Base-by-base conservation (phyloP, 202 grass and related monocot genomes). In the Eragrostis tef region DNA sequence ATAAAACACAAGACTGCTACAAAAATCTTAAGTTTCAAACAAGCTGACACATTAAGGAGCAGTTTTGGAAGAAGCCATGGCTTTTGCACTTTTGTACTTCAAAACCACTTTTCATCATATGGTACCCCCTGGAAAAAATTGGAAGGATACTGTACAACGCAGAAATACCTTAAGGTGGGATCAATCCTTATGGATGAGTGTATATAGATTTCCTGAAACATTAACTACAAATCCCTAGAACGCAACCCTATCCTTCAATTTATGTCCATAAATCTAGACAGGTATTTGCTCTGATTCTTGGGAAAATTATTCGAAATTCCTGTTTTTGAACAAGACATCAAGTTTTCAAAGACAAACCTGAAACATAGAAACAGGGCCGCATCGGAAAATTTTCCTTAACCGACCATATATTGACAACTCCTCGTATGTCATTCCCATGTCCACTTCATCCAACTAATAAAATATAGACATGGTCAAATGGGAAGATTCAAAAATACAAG, bases 361-460 rank as follows among this genome's bases (percentile, higher is more conserved):
- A 84, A 93, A 98, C 95, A 98, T 95, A 31, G 92, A 89, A 75
- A 98, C 90, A 83, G 95, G 95, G 36, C 95, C 92, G 11, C 95
- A 98, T 44, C 95, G 81, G 85, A 98, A 98, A 89, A 98, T 98
- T 87, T 98, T 98, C 65, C 95, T 93, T 27, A 98, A 77, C 83
- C 95, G 91, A 60, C 95, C 95, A 83, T 98, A 98, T 70, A 90
- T 84, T 12, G 95, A 98, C 74, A 98, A 83, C 66, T 98, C 95
- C 77, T 98, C 92, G 10, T 98, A 98, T 22, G 95, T 94, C 95
- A 98, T 98, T 81, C 95, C 95, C 95, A 98, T 98, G 81, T 98
- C 95, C 47, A 98, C 86, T 89, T 98, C 95, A 93, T 98, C 95
- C 79, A 98, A 85, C 95, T 98, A 75, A 52, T 65, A 34, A 67